phyloP scores from a whole-genome alignment of 805 yeast genomes.

The Candida chilensis region DNA sequence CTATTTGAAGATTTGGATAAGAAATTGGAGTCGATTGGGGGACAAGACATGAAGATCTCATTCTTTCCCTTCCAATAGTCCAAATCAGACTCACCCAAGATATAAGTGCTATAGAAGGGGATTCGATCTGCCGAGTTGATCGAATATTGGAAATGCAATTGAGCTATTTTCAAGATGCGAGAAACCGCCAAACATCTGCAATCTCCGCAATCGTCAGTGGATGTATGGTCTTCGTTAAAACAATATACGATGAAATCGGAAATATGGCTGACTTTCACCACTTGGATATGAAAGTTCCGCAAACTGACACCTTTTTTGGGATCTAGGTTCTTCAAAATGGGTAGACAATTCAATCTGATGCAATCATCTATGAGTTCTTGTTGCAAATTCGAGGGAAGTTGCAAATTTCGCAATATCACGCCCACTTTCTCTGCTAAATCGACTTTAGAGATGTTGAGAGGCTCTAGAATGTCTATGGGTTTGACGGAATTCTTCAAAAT shows the following conservation, averaged over 20 bases:
- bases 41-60: not conserved
- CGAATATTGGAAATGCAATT: conserved; percentile 15
- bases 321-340: conserved; percentile 50
- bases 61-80: not conserved
- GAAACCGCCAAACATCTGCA: conserved; percentile 29
- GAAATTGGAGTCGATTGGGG: not conserved
- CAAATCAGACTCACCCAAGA: conserved; percentile 9
- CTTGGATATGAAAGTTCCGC: conserved; percentile 82
- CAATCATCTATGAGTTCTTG: conserved; percentile 31
- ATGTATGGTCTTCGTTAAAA: conserved; percentile 31
- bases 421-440: conserved; percentile 17
- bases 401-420: conserved; percentile 6
- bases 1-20: conserved; percentile 7
- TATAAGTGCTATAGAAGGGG: conserved; percentile 15
- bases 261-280: conserved; percentile 65
- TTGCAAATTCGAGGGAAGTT: conserved; percentile 11
- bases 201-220: conserved; percentile 4
- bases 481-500: conserved; percentile 46
- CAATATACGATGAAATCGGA: conserved; percentile 77
- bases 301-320: conserved; percentile 68
- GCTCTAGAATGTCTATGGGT: conserved; percentile 42
- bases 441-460: conserved; percentile 30
- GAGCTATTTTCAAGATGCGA: conserved; percentile 33
- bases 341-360: conserved; percentile 30
- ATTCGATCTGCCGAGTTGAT: too few species aligned